phyloP scores from a whole-genome alignment of 495 filamentous ascomycete genomes.

The Xylaria cubensis region DNA sequence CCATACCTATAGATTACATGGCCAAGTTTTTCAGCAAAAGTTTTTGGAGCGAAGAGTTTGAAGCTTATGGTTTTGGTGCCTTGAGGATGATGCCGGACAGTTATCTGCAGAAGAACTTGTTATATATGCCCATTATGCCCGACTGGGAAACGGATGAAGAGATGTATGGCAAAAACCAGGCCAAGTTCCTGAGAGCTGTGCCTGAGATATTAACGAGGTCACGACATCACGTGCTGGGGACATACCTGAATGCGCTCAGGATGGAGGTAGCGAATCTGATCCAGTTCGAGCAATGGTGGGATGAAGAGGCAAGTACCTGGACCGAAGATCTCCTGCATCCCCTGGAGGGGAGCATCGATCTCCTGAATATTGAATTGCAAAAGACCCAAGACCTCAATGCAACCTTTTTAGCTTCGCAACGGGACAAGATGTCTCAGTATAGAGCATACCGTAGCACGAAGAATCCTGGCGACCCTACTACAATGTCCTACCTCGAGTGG shows the following conservation, averaged over 20 bases:
- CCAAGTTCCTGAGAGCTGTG: constrained; percentile 4
- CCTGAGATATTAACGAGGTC: neutral
- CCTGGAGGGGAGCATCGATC: neutral
- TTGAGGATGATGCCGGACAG: constrained; percentile 25
- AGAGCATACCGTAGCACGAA: neutral
- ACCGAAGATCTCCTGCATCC: neutral
- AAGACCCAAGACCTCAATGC: neutral
- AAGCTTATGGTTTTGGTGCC: constrained; percentile 23
- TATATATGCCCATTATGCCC: neutral
- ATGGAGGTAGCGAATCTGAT: neutral
- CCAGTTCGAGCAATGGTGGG: neutral
- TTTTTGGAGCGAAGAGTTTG: constrained; percentile 36
- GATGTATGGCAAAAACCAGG: neutral
- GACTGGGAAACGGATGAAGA: fast-evolving
- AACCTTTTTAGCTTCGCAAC: neutral
- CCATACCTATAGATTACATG: constrained; percentile 30
- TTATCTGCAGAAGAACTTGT: constrained; percentile 1
- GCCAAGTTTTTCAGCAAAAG: constrained; percentile 35
- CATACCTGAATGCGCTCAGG: constrained; percentile 7
- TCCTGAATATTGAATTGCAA: neutral
- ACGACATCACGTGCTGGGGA: constrained; percentile 8
- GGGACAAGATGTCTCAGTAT: neutral
- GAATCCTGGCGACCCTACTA: neutral
- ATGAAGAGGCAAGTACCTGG: neutral
- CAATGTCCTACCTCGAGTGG: neutral